Evolutionary conservation across 108 stramenopile species (phyloP), one percentile per base, ranked within the genome.

Genomic region (Pseudonitzschia multiseries): DNA sequence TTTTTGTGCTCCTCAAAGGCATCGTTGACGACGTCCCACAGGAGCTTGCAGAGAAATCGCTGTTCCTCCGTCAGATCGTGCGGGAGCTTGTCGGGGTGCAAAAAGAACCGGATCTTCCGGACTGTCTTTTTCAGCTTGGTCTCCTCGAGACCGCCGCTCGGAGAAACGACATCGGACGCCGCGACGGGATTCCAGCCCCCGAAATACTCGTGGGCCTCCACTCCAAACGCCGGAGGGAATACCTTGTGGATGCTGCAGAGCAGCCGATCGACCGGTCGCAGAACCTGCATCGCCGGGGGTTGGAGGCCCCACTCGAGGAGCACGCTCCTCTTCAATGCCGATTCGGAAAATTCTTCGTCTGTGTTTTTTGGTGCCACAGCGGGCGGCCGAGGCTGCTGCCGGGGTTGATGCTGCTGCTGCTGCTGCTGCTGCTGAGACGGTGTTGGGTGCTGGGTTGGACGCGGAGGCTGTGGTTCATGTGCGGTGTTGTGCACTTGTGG

Each of bases 21-120:
- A 83, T 94, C 93, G 6, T 76, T 81, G 9, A 83, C 84, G 22
- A 94, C 84, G 74, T 94, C 93, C 93, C 93, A 94, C 36, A 94
- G 73, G 84, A 94, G 82, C 53, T 89, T 86, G 51, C 84, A 85
- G 69, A 89, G 79, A 68, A 90, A 94, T 4, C 56, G 27, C 68
- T 94, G 93, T 40, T 89, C 89, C 0, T 76, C 33, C 24, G 78
- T 81, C 17, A 94, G 74, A 67, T 94, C 93, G 20, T 81, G 71
- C 43, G 93, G 93, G 15, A 92, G 78, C 69, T 90, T 90, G 70
- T 94, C 93, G 29, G 86, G 86, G 65, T 94, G 93, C 52, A 94
- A 72, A 69, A 94, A 94, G 62, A 94, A 87, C 20, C 93, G 89
- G 17, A 92, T 68, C 78, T 88, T 92, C 5, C 89, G 79, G 0